Base-by-base conservation (phyloP, 257 asterid genomes). In the Lithospermum erythrorhizon region DNA sequence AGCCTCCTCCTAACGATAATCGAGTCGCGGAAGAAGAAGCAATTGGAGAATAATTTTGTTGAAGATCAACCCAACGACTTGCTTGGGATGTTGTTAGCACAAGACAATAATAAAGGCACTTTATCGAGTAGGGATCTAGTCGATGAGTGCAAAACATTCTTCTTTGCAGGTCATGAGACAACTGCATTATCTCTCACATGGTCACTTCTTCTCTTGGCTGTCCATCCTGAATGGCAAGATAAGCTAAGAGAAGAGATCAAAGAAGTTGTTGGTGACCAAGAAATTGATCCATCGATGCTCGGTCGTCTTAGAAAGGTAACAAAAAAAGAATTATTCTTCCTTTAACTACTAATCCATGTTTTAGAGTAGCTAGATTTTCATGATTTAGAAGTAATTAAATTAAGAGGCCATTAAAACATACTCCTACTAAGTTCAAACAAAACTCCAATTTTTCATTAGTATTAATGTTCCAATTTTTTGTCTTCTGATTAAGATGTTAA, bases 131-230 rank as follows among this genome's bases (percentile, higher is more conserved):
- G 69, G 59, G 96, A 91, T 51, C 55, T 91, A 52, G 94, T 87
- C 69, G 98, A 91, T 29, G 95, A 91, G 48, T 83, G 98, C 82
- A 91, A 91, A 74, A 87, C 98, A 1, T 87, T 91, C 56, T 91
- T 91, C 80, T 91, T 91, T 18, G 98, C 72, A 0, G 96, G 98
- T 1, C 95, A 88, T 15, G 98, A 91, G 71, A 91, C 98, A 18
- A 88, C 95, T 0, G 95, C 98, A 21, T 41, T 91, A 65, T 80
- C 84, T n/a, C 81, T 91, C 61, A 77, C 88, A 13, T 88, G 97
- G 97, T 84, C 95, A 2, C 37, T 88, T 73, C 76, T 91, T 55
- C 78, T 83, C 48, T 78, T 91, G 37, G 94, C 82, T 62, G 6
- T 67, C 49, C 87, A 91, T 53, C 86, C 90, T 0, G 73, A 78